These are phyloP conservation scores for Penicillium ucsense DNA, from an alignment of 495 filamentous ascomycete genomes.

Conservation along the genomic window DNA sequence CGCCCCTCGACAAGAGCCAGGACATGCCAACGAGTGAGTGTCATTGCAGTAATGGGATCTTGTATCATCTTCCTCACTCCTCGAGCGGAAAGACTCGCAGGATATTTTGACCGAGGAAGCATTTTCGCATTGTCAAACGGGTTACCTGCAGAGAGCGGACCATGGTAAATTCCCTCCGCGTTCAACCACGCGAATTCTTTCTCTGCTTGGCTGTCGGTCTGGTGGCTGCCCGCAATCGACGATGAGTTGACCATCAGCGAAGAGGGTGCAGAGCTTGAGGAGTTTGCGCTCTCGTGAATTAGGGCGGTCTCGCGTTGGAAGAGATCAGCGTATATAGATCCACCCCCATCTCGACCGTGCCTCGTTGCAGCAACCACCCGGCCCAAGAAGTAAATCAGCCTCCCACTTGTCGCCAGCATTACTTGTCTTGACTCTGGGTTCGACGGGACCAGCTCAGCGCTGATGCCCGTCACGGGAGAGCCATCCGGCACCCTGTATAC, in stretches of 20 bases:
- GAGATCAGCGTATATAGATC: conserved; percentile 71
- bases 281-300: conserved; percentile 53
- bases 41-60: conserved; percentile 68
- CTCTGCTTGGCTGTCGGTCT: conserved; percentile 43
- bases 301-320: conserved; percentile 79
- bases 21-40: conserved; percentile 87
- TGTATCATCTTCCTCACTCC: conserved; percentile 54
- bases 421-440: conserved; percentile 63
- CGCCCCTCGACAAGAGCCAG: conserved; percentile 74
- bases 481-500: conserved; percentile 73
- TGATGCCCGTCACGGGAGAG: conserved; percentile 68
- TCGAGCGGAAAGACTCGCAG: conserved; percentile 51
- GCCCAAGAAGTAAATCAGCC: conserved; percentile 69
- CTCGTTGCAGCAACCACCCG: conserved; percentile 45
- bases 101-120: conserved; percentile 60
- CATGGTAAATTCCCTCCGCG: conserved; percentile 79
- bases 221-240: conserved; percentile 44
- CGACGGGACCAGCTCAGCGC: conserved; percentile 60
- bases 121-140: conserved; percentile 66
- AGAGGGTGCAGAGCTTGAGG: conserved; percentile 49
- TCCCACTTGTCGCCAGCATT: conserved; percentile 64
- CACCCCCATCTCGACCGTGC: conserved; percentile 67
- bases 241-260: conserved; percentile 69
- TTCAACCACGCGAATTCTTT: conserved; percentile 85
- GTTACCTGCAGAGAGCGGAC: conserved; percentile 47